Evolutionary conservation across 2,329 filamentous ascomycete genomes (phyloP), one percentile per base, ranked within the genome.

Genomic region (Alternaria ventricosa): DNA sequence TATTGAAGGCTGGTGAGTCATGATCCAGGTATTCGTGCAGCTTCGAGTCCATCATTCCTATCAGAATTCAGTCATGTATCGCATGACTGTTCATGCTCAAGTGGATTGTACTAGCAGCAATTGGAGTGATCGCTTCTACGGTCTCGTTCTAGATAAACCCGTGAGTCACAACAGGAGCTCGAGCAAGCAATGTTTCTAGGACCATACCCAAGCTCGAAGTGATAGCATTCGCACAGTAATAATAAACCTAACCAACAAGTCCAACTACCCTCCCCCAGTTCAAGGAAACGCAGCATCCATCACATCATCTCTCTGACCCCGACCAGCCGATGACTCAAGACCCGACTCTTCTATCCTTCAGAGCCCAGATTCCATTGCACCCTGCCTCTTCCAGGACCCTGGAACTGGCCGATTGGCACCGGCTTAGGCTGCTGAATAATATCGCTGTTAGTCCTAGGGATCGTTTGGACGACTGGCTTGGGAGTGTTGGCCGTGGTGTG

Each of bases 331-430:
- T 59, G 41, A 41, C 55, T 33, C 28, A 22, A 30, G 12, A 18
- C 27, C 18, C 27, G 10, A 25, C 43, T 22, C 23, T 55, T 30
- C 54, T 61, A 67, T 12, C 54, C 66, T 58, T 79, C 77, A 22
- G 74, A 77, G 10, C 77, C 76, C 59, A 79, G 64, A 51, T 75
- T 75, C 77, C 77, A 79, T 62, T 76, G 70, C 56, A 79, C 72
- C n/a, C 72, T 69, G 8, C 72, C 72, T 47, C 66, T 63, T n/a
- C 61, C 57, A 51, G 55, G 46, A 6, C 67, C 66, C 4, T 55
- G 64, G 25, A 71, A 66, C 43, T 63, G 63, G 8, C 67, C 71
- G 6, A 71, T 62, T n/a, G 68, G 64, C 55, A 76, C 51, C 4
- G 75, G 75, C 59, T 72, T 68, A 12, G 75, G 75, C 25, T 70